A percentile compares a stretch with the other conserved stretches of the same genome.
These are phyloP conservation scores for Pinus albicaulis DNA, from an alignment of 75 land plant species.

Conservation along the genomic window DNA sequence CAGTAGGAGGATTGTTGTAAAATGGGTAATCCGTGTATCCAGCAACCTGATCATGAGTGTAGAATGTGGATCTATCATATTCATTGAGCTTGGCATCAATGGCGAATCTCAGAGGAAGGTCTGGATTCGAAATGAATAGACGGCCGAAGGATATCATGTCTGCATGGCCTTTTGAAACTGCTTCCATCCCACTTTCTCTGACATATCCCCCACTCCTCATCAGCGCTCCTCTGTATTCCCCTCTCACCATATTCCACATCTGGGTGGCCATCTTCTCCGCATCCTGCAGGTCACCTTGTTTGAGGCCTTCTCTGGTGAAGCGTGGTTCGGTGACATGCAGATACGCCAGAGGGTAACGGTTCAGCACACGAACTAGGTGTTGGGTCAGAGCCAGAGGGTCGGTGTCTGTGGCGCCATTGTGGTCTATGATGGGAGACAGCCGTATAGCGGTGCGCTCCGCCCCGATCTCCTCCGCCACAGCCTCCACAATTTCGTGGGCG, in stretches of 20 bases:
- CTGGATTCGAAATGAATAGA: constrained; percentile 74
- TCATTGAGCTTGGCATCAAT: constrained; percentile 36
- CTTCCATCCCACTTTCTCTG: constrained; percentile 52
- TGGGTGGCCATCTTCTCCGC: constrained; percentile 25
- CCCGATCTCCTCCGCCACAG: constrained; percentile 48
- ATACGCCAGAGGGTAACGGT: constrained; percentile 47
- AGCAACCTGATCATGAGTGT: constrained; percentile 62
- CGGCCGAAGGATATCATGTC: constrained; percentile 79
- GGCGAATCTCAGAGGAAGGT: constrained; percentile 53
- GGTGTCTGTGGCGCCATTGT: constrained; percentile 65
- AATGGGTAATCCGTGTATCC: constrained; percentile 81
- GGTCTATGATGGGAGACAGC: constrained; percentile 76
- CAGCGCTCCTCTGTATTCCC: constrained; percentile 50
- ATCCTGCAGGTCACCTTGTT: constrained; percentile 32
- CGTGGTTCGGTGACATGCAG: constrained; percentile 79
- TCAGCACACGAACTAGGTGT: constrained; percentile 40
- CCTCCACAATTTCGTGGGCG: constrained; percentile 33
- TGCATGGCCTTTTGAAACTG: constrained; percentile 55
- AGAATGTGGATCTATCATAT: constrained; percentile 64
- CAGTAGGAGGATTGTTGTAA: neutral
- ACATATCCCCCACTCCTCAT: constrained; percentile 64
- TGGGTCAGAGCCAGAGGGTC: constrained; percentile 56
- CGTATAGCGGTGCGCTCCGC: constrained; percentile 54
- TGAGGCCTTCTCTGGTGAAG: constrained; percentile 53
- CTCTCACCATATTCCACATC: constrained; percentile 29